Conservation (phyloP, 2,329 filamentous ascomycete species). For the Fusarium sp. region DNA sequence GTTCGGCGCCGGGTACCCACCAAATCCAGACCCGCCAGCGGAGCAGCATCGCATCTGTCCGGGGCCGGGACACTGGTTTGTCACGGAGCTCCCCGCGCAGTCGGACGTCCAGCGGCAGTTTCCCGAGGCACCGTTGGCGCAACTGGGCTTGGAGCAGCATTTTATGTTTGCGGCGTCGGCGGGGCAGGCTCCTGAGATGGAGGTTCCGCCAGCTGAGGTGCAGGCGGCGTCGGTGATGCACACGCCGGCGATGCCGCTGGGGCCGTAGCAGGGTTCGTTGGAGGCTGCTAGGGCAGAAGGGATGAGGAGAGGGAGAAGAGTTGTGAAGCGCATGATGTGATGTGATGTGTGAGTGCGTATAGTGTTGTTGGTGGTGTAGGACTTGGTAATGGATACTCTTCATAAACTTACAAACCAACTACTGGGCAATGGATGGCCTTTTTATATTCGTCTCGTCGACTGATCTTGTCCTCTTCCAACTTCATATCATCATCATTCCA, state of each 20-base stretch:
- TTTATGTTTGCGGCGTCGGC: conserved; percentile 50
- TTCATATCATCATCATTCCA: not conserved
- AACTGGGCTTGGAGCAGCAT: conserved; percentile 55
- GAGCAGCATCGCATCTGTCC: conserved; percentile 53
- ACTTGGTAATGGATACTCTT: not conserved
- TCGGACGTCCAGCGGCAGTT: conserved; percentile 53
- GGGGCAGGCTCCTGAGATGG: conserved; percentile 52
- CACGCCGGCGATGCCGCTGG: conserved; percentile 44
- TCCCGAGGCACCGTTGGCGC: conserved; percentile 44
- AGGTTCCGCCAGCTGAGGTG: conserved; percentile 49
- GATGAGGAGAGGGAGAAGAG: conserved; percentile 27
- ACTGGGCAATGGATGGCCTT: not conserved
- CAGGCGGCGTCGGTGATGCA: conserved; percentile 53
- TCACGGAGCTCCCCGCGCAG: conserved; percentile 46
- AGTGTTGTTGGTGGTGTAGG: not conserved
- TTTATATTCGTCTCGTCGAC: conserved; percentile 6
- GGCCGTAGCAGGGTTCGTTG: conserved; percentile 48
- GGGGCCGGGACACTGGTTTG: conserved; percentile 53
- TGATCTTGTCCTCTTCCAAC: not conserved
- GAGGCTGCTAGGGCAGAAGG: conserved; percentile 37
- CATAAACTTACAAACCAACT: not conserved
- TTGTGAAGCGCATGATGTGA: conserved; percentile 35
- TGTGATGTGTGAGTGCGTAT: not conserved
- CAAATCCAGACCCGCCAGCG: conserved; percentile 45
- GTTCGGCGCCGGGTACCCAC: conserved; percentile 47